Evolutionary conservation across 805 yeast genomes (phyloP).

Genomic region (Pichia scutulata): DNA sequence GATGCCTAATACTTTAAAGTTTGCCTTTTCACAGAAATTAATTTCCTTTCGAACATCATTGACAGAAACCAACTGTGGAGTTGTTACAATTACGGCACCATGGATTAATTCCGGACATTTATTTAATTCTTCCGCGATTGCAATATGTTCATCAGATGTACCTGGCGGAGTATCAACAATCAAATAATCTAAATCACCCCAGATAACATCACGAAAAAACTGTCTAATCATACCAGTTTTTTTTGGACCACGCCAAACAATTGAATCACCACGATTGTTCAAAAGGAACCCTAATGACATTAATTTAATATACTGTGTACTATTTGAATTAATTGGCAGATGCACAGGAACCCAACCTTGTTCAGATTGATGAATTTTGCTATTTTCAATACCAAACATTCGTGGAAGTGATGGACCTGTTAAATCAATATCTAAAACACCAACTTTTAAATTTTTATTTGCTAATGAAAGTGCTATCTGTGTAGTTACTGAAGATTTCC

Average conservation of each 20-base stretch:
- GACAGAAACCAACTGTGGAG: slow-evolving; percentile 90
- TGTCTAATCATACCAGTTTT: slow-evolving; percentile 97
- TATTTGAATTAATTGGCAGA: slow-evolving; percentile 24
- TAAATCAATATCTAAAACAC: slow-evolving; percentile 88
- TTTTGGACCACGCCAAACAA: slow-evolving; percentile 98
- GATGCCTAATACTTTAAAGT: slow-evolving; percentile 71
- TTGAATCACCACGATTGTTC: slow-evolving; percentile 77
- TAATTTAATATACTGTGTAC: slow-evolving; percentile 32
- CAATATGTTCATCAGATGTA: slow-evolving; percentile 95
- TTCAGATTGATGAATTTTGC: slow-evolving; percentile 69
- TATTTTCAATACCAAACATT: slow-evolving; percentile 84
- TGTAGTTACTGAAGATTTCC: slow-evolving; percentile 92
- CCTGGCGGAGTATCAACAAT: slow-evolving; percentile 98
- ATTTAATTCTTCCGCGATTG: slow-evolving; percentile 85
- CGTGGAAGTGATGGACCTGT: slow-evolving; percentile 97
- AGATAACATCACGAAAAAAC: slow-evolving; percentile 79
- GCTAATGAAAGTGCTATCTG: slow-evolving; percentile 84
- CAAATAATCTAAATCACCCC: slow-evolving; percentile 79
- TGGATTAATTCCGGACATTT: slow-evolving; percentile 55
- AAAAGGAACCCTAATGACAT: slow-evolving; percentile 88
- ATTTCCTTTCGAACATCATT: slow-evolving; percentile 94
- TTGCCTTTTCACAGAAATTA: slow-evolving; percentile 83
- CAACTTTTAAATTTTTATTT: slow-evolving; percentile 69
- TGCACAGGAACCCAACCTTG: slow-evolving; percentile 97
- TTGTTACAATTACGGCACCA: slow-evolving; percentile 92